Evolutionary conservation across 2,329 filamentous ascomycete species (phyloP).

Genomic region (Amylocarpus encephaloides): DNA sequence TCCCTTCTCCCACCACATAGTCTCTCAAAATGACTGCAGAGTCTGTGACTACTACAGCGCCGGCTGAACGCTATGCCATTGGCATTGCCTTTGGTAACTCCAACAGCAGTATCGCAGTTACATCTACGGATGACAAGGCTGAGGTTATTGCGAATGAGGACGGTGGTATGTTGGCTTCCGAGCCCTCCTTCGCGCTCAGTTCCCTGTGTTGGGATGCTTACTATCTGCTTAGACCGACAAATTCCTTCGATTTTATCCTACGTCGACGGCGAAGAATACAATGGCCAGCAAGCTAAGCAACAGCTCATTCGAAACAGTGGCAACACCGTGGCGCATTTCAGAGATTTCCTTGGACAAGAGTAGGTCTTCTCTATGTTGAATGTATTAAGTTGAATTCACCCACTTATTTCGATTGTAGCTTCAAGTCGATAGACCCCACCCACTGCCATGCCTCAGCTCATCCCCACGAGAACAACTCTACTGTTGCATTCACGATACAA

Average conservation of each 20-base stretch:
- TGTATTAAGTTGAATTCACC: not conserved
- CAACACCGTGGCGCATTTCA: constrained; percentile 94
- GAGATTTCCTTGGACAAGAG: constrained; percentile 93
- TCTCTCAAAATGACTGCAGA: constrained; percentile 28
- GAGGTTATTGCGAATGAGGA: constrained; percentile 99
- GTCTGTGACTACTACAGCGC: constrained; percentile 34
- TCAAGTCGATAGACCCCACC: constrained; percentile 94
- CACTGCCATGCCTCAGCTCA: constrained; percentile 92
- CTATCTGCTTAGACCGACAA: constrained; percentile 66
- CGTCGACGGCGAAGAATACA: constrained; percentile 92
- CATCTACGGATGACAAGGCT: constrained; percentile 86
- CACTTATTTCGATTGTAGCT: constrained; percentile 41
- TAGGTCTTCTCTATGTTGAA: constrained; percentile 39
- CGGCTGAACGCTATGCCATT: constrained; percentile 65
- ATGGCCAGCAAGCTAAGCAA: constrained; percentile 88
- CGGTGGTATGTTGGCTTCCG: constrained; percentile 58
- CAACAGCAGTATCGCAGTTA: constrained; percentile 94
- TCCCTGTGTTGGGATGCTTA: not conserved
- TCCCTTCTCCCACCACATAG: not conserved
- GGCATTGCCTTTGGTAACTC: constrained; percentile 98
- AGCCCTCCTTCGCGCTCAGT: not conserved
- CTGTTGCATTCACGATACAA: constrained; percentile 75
- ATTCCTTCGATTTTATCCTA: constrained; percentile 94
- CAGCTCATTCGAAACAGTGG: constrained; percentile 87
- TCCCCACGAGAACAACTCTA: constrained; percentile 66